Base-by-base conservation (phyloP, 1,139 yeast species). In the Arxiozyma slooffiae region DNA sequence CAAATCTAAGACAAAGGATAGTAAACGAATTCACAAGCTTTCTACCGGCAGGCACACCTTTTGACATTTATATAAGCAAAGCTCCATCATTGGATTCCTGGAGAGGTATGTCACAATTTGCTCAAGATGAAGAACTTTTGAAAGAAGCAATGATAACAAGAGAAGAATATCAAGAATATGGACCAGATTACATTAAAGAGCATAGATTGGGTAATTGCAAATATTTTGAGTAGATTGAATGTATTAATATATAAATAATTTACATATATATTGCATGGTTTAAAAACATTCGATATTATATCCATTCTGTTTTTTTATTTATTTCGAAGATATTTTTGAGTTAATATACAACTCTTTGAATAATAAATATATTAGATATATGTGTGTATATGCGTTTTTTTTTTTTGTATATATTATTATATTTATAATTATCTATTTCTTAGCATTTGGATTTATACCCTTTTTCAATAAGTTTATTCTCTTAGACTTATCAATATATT, bases 81-180 rank as follows among this genome's bases (percentile, higher is more conserved):
- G 81, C 87, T 62, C 89, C 96, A 2, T 60, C 79, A 2, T 63
- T 77, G 43, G 98, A 92, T 67, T 80, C 97, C 1, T 94, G 98
- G 98, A 81, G 75, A 57, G 98, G 98, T 22, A 90, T 94, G 95
- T 82, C 87, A 22, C 77, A 78, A 59, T 86, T 96, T 86, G 74
- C 94, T 2, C 62, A 64, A 3, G 70, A 75, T 30, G 71, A 69
- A 2, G 66, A 59, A 3, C 80, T 77, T 22, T 75, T 79, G 41
- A 63, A 72, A 44, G 60, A 69, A 1, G 71, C 81, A 38, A 79
- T 77, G 54, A 74, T 92, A 18, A 77, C 90, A 0, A 77, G 75
- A 58, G 71, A 75, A 48, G 96, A 90, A 57, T 94, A 88, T 63
- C 83, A 83, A 44, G 98, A 94, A 64, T 80, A 78, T 73, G 99